Base-by-base conservation (phyloP, 805 yeast species). In the Kregervanrija delftensis region DNA sequence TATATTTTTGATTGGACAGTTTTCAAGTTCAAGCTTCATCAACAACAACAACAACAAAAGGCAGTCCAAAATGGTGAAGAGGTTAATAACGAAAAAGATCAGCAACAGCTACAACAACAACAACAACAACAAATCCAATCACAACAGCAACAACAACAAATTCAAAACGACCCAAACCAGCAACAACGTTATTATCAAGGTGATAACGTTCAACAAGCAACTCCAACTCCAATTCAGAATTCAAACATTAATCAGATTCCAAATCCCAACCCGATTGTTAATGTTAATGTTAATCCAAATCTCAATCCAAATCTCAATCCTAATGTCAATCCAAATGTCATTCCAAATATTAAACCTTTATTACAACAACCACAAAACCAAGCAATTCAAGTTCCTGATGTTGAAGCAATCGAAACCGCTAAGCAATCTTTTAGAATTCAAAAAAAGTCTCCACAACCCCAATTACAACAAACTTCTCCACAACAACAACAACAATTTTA, bases 1-100 rank as follows among this genome's bases (percentile, higher is more conserved):
- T 91, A 89, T 65, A 81, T 93, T 16, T 91, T 89, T 66, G 99
- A 91, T 67, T 91, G 99, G 99, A 91, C 96, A 30, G 78, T 89
- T 50, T 85, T 82, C 69, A 86, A 85, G 63, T 83, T 77, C 63
- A 84, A 76, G 56, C 77, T 77, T 52, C 76, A 76, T 52, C 79
- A 76, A 56, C 68, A 62, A 47, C 67, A 74, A 49, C 62, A 51
- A 48, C 63, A 53, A 42, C 64, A 58, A 43, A 22, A 22, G 55
- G 28, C 28, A 22, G 28, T 22, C 28, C 28, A 22, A 22, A 22
- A 22, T 22, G 28, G 28, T 22, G 28, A 22, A 22, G 28, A 22
- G 28, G 28, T 2, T 22, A 51, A 36, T 56, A 48, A 39, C 37
- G 15, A 22, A 22, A 57, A 52, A 22, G 59, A 57, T 40, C 55